phyloP scores from a whole-genome alignment of 1,139 yeast species.

The Entelexis sorbosivorans region DNA sequence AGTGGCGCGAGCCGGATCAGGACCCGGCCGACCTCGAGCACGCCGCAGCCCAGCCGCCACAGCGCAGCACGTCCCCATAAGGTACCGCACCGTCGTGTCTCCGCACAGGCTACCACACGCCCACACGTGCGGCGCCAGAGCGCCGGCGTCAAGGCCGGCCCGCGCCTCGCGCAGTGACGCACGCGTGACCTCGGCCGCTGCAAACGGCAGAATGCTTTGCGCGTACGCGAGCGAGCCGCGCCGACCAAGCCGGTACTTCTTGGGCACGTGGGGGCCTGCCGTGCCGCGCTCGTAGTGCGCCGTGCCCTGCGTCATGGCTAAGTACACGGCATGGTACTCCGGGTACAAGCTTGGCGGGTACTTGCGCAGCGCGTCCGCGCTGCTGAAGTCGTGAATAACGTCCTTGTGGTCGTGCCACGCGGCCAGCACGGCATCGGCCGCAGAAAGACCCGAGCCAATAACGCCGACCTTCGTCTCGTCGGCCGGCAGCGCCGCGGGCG shows the following conservation, averaged over 20 bases:
- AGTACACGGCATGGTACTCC: not conserved
- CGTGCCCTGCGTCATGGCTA: conserved; percentile 3
- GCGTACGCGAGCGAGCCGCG: not conserved
- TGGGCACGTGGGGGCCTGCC: not conserved
- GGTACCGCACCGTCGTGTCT: conserved; percentile 5
- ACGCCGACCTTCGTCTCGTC: not conserved
- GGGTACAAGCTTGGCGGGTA: conserved; percentile 1
- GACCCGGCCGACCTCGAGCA: conserved; percentile 44
- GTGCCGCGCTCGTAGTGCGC: not conserved
- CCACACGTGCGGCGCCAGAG: conserved; percentile 1
- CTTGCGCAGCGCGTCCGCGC: not conserved
- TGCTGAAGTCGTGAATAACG: conserved; percentile 1
- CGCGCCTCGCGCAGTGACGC: not conserved
- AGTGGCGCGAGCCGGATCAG: conserved; percentile 72
- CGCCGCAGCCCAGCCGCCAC: conserved; percentile 6
- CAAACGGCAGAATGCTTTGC: not conserved
- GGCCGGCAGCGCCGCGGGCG: not conserved
- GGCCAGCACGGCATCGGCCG: conserved; percentile 2
- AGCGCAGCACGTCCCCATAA: conserved; percentile 2
- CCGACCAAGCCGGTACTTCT: not conserved
- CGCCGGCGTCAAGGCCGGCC: not conserved
- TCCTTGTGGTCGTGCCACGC: not conserved
- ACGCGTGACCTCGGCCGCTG: not conserved
- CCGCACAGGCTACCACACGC: conserved; percentile 2
- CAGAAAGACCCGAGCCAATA: not conserved